Evolutionary conservation across 805 yeast species (phyloP).

Genomic region (Priceomyces fermenticarens): DNA sequence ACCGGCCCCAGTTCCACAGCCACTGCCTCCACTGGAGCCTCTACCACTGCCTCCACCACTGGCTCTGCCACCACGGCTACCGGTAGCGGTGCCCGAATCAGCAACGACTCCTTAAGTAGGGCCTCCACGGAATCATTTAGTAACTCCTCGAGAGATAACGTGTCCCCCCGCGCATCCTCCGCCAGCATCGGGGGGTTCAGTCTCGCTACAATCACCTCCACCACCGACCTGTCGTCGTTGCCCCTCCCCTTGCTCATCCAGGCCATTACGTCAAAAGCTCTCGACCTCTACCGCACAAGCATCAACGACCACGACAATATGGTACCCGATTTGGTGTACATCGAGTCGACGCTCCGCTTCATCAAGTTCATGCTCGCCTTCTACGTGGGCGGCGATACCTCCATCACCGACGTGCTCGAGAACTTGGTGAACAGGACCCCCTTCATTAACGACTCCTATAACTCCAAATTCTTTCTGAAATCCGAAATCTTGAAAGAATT

Average conservation of each 20-base stretch:
- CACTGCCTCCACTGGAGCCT: no score
- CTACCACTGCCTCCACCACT: no score
- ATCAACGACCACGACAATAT: conserved; percentile 62
- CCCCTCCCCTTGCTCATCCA: conserved; percentile 33
- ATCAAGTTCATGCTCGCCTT: conserved; percentile 57
- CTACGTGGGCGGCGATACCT: conserved; percentile 40
- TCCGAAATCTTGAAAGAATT: conserved; percentile 42
- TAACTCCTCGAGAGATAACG: conserved; percentile 2
- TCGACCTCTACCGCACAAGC: conserved; percentile 39
- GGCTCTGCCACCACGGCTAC: no score
- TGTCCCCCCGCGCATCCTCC: conserved; percentile 35
- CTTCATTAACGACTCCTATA: not conserved
- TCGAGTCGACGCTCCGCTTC: conserved; percentile 66
- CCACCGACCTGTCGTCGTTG: conserved; percentile 24
- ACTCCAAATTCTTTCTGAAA: conserved; percentile 17
- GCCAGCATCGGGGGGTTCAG: conserved; percentile 23
- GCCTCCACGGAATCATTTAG: conserved; percentile 33
- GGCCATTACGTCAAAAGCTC: conserved; percentile 23
- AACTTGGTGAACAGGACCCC: conserved; percentile 40
- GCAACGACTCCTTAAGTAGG: conserved; percentile 19
- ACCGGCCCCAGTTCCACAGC: conserved; percentile 1
- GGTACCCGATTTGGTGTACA: conserved; percentile 77
- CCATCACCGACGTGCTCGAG: conserved; percentile 40
- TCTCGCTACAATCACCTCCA: conserved; percentile 15
- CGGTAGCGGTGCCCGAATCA: conserved; percentile 2